Conservation (phyloP, 768 basidiomycete species). For the Trametes cubensis region DNA sequence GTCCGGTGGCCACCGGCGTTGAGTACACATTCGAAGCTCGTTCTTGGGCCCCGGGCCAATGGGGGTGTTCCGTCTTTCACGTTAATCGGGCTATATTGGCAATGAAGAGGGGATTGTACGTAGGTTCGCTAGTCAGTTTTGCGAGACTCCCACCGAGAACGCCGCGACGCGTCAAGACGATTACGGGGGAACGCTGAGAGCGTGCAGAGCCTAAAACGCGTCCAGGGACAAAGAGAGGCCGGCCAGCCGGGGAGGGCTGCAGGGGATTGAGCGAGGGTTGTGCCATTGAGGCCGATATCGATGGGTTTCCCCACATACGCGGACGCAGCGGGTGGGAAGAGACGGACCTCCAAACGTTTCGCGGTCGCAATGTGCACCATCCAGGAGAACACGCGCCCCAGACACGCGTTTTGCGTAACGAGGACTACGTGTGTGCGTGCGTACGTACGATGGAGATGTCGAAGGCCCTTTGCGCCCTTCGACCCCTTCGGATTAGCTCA, state of each 20-base stretch:
- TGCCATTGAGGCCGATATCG: constrained; percentile 6
- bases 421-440: not conserved
- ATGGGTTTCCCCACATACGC: not conserved
- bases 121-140: too few species aligned
- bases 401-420: not conserved
- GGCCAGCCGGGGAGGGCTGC: not conserved
- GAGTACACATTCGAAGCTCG: too few species aligned
- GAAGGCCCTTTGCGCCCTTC: too few species aligned
- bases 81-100: too few species aligned
- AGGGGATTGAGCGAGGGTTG: constrained; percentile 1
- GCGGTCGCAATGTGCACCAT: not conserved
- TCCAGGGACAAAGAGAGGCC: not conserved
- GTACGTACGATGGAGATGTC: too few species aligned
- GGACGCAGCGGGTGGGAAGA: not conserved
- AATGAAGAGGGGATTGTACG: too few species aligned
- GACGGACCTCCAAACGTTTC: not conserved
- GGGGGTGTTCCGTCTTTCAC: too few species aligned
- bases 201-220: not conserved
- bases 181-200: not conserved
- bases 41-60: too few species aligned
- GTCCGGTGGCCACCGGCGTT: too few species aligned
- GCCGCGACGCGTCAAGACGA: too few species aligned
- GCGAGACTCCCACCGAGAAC: too few species aligned
- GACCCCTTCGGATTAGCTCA: too few species aligned
- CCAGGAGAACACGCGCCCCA: not conserved